Evolutionary conservation across 495 filamentous ascomycete genomes (phyloP).

Genomic region (Hypoxylon rickii): DNA sequence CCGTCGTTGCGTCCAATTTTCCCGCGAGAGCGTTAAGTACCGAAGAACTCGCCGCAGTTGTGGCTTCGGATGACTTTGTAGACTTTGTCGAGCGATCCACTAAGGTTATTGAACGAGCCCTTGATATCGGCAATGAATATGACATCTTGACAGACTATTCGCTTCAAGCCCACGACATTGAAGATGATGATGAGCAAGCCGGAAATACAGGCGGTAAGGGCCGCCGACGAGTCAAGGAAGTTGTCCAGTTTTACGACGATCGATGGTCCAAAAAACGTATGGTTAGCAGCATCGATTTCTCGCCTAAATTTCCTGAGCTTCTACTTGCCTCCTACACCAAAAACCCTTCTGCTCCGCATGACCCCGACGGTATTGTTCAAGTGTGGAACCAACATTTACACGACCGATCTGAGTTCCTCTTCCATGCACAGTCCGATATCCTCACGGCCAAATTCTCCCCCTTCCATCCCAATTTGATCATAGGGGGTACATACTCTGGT

Average conservation of each 20-base stretch:
- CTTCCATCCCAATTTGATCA: constrained; percentile 92
- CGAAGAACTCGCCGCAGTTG: constrained; percentile 89
- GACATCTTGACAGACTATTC: constrained; percentile 96
- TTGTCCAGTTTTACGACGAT: constrained; percentile 92
- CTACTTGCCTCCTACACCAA: constrained; percentile 95
- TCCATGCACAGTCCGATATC: constrained; percentile 95
- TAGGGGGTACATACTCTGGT: constrained; percentile 92
- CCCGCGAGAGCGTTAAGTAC: constrained; percentile 79
- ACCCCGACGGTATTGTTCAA: constrained; percentile 91
- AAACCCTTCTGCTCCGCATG: constrained; percentile 91
- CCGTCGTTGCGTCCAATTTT: constrained; percentile 59
- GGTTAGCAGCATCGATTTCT: constrained; percentile 91
- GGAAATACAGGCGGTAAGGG: constrained; percentile 72
- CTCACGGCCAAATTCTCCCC: constrained; percentile 95
- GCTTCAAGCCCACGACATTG: constrained; percentile 69
- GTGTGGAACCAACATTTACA: constrained; percentile 97
- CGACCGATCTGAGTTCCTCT: constrained; percentile 91
- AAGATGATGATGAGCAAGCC: constrained; percentile 84
- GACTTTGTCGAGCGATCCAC: constrained; percentile 94
- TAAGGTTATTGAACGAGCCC: constrained; percentile 94
- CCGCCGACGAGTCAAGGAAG: constrained; percentile 78
- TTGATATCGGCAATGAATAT: constrained; percentile 78
- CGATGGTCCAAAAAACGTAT: constrained; percentile 96
- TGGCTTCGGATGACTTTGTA: constrained; percentile 89
- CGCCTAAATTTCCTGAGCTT: constrained; percentile 92